These are phyloP conservation scores for Hygrophila difformis DNA, from an alignment of 257 asterid species.

Conservation along the genomic window DNA sequence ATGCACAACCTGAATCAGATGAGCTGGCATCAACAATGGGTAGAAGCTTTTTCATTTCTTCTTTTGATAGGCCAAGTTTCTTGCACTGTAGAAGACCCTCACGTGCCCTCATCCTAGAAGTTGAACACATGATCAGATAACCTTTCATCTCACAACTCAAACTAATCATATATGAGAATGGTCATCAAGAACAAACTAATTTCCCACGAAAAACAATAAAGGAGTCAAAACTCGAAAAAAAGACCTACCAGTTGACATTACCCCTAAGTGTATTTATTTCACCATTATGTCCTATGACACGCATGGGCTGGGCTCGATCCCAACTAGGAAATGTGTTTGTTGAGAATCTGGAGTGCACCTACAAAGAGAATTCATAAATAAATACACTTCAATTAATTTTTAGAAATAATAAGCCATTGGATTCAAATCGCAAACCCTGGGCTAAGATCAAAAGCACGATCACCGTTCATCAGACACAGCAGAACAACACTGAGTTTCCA, in stretches of 20 bases:
- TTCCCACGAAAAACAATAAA: too few relatives aligned
- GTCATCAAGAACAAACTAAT: too few relatives aligned
- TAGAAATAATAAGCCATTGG: neutral
- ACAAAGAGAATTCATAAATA: conserved; percentile 26
- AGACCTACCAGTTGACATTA: conserved; percentile 78
- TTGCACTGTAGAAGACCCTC: conserved; percentile 97
- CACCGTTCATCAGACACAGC: conserved; percentile 42
- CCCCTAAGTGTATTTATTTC: conserved; percentile 98
- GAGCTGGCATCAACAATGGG: conserved; percentile 99
- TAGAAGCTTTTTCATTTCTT: conserved; percentile 88
- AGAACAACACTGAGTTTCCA: conserved; percentile 59
- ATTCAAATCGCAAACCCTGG: conserved; percentile 30
- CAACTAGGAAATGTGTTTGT: conserved; percentile 99
- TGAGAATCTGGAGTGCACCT: conserved; percentile 94
- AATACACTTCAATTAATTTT: neutral
- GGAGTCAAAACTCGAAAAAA: neutral
- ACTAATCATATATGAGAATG: too few relatives aligned
- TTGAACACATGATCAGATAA: neutral
- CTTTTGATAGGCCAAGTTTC: conserved; percentile 82
- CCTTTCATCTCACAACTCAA: too few relatives aligned
- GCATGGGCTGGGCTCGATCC: conserved; percentile 99
- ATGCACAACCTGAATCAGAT: conserved; percentile 77
- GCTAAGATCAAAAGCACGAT: conserved; percentile 45
- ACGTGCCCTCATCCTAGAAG: conserved; percentile 92
- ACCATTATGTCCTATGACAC: conserved; percentile 96